These are phyloP conservation scores for Ormosia emarginata DNA, from an alignment of 306 rosid genomes.

Conservation along the genomic window DNA sequence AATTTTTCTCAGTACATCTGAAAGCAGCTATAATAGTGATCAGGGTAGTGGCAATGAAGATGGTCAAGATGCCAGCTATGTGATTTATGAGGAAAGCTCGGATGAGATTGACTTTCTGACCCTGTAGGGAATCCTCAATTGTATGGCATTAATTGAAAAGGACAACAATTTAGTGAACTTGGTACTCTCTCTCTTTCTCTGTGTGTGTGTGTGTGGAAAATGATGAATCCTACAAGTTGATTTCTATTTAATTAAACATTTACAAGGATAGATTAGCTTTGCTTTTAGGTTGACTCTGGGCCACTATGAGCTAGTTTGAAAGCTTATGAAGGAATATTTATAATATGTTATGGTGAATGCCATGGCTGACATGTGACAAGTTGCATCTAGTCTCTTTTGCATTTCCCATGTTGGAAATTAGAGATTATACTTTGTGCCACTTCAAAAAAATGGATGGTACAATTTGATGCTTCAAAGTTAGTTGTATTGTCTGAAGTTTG, in stretches of 20 bases:
- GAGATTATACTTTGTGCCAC: not conserved
- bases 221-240: not conserved
- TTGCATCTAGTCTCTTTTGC: not conserved
- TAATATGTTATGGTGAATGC: not conserved
- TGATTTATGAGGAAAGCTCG: constrained; percentile 77
- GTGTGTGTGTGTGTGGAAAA: not conserved
- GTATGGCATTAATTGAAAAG: constrained; percentile 30
- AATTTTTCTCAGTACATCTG: constrained; percentile 75
- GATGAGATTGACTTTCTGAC: constrained; percentile 74
- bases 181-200: constrained; percentile 39
- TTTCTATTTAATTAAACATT: constrained; percentile 15
- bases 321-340: constrained; percentile 4
- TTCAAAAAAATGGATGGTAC: not conserved
- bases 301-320: constrained; percentile 1
- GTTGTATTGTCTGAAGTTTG: constrained; percentile 1
- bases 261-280: not conserved
- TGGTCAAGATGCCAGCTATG: constrained; percentile 58
- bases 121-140: constrained; percentile 30
- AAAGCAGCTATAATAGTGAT: constrained; percentile 87
- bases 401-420: not conserved
- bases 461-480: constrained; percentile 7
- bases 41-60: constrained; percentile 98
- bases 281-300: constrained; percentile 7
- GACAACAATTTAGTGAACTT: constrained; percentile 34
- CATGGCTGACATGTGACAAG: constrained; percentile 2